Conservation (phyloP, 176 grass and related monocot genomes). For the Musa beccarii region DNA sequence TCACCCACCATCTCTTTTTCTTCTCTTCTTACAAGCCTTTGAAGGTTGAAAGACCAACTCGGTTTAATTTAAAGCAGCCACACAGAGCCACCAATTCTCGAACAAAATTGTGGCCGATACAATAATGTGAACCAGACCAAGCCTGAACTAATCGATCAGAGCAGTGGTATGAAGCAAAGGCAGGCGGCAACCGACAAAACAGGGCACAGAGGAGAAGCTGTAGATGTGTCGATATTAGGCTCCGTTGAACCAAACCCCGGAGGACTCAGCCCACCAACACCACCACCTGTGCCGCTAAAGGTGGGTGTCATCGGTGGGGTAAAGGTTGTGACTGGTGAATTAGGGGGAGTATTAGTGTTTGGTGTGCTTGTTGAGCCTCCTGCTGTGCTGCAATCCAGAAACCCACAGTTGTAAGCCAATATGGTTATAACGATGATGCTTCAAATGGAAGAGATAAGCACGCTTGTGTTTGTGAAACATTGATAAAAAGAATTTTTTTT, state of each 20-base stretch:
- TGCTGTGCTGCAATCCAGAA: constrained; percentile 15
- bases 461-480: no score
- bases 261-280: background rate
- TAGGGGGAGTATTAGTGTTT: background rate
- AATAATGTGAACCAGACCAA: background rate
- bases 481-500: background rate
- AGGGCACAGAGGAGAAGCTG: background rate
- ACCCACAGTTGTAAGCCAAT: no score
- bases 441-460: background rate
- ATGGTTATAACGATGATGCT: background rate
- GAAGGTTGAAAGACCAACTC: background rate
- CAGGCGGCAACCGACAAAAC: background rate
- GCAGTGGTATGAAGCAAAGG: background rate
- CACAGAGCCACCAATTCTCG: background rate
- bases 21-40: no score
- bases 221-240: background rate
- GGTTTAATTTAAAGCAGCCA: no score
- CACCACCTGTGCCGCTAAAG: background rate
- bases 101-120: constrained; percentile 4
- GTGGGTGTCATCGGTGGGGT: background rate
- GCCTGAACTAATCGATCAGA: no score
- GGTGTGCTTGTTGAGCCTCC: background rate
- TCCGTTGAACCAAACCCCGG: background rate
- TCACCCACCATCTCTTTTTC: no score
- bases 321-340: background rate